Evolutionary conservation across 2,329 filamentous ascomycete genomes (phyloP).

Genomic region (Pseudogymnoascus sp.): DNA sequence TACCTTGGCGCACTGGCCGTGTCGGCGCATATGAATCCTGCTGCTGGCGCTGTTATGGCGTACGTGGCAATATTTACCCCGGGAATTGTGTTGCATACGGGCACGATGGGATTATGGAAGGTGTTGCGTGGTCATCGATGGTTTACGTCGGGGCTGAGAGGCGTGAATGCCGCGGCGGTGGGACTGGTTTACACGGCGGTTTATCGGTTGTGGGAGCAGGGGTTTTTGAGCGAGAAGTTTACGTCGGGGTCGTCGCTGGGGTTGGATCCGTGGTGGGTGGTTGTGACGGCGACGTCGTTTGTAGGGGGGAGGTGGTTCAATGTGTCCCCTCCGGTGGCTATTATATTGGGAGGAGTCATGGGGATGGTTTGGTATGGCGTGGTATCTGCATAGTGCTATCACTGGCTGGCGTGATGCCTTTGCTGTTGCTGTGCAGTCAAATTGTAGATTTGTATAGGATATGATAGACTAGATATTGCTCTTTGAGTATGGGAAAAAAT

Average conservation of each 20-base stretch:
- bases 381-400: slow-evolving; percentile 23
- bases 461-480: neutral
- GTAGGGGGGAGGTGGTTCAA: slow-evolving; percentile 44
- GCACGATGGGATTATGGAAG: slow-evolving; percentile 51
- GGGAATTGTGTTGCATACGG: slow-evolving; percentile 44
- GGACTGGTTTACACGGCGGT: slow-evolving; percentile 60
- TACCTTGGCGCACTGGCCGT: slow-evolving; percentile 49
- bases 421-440: neutral
- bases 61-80: slow-evolving; percentile 49
- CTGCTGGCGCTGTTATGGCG: slow-evolving; percentile 38
- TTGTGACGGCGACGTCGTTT: slow-evolving; percentile 47
- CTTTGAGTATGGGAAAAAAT: neutral
- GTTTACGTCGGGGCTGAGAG: slow-evolving; percentile 46
- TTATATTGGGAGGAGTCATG: slow-evolving; percentile 41
- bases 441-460: neutral
- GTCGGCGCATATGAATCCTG: slow-evolving; percentile 22
- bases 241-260: slow-evolving; percentile 47
- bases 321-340: slow-evolving; percentile 38
- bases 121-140: slow-evolving; percentile 40
- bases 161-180: slow-evolving; percentile 55
- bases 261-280: slow-evolving; percentile 58
- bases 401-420: neutral
- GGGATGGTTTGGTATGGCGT: slow-evolving; percentile 44
- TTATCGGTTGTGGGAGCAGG: slow-evolving; percentile 57
- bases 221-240: slow-evolving; percentile 47